Evolutionary conservation across 1,284 basidiomycete genomes (phyloP).

Genomic region (Hypsizygus ulmarius): DNA sequence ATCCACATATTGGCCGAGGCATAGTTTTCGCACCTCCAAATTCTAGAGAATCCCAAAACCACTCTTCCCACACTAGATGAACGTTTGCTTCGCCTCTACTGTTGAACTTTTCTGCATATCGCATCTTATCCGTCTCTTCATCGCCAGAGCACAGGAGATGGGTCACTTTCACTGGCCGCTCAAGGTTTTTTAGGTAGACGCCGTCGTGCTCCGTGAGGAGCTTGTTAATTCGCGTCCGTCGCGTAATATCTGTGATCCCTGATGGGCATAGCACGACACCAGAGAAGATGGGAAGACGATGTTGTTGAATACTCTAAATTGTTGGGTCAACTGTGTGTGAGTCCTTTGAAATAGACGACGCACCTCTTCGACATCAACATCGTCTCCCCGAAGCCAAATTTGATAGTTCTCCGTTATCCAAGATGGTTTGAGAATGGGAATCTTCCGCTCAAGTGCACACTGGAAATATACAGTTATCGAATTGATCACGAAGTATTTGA

Average conservation of each 20-base stretch:
- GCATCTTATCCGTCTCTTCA: slow-evolving; percentile 66
- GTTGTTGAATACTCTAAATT: slow-evolving; percentile 46
- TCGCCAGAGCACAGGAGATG: slow-evolving; percentile 64
- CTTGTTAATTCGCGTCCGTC: slow-evolving; percentile 56
- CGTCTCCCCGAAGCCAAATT: slow-evolving; percentile 75
- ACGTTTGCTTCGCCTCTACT: slow-evolving; percentile 61
- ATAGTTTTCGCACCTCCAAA: slow-evolving; percentile 51
- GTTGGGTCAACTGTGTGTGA: slow-evolving; percentile 5
- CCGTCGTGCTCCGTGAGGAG: slow-evolving; percentile 54
- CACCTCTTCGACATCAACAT: slow-evolving; percentile 55
- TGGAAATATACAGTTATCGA: slow-evolving; percentile 26
- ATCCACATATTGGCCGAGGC: not conserved
- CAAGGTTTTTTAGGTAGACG: slow-evolving; percentile 56
- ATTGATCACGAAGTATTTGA: slow-evolving; percentile 3
- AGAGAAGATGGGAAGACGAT: slow-evolving; percentile 67
- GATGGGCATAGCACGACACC: slow-evolving; percentile 63
- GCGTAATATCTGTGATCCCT: slow-evolving; percentile 55
- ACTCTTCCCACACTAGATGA: slow-evolving; percentile 78
- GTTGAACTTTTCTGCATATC: slow-evolving; percentile 68
- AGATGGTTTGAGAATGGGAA: slow-evolving; percentile 69
- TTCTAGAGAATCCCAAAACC: slow-evolving; percentile 79
- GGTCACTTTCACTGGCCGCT: slow-evolving; percentile 66
- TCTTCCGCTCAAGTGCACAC: slow-evolving; percentile 72
- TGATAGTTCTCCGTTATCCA: slow-evolving; percentile 71
- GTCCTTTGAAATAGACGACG: slow-evolving; percentile 7